Conservation (phyloP, 352 stramenopile species). For the Aphanomyces cochlioides region DNA sequence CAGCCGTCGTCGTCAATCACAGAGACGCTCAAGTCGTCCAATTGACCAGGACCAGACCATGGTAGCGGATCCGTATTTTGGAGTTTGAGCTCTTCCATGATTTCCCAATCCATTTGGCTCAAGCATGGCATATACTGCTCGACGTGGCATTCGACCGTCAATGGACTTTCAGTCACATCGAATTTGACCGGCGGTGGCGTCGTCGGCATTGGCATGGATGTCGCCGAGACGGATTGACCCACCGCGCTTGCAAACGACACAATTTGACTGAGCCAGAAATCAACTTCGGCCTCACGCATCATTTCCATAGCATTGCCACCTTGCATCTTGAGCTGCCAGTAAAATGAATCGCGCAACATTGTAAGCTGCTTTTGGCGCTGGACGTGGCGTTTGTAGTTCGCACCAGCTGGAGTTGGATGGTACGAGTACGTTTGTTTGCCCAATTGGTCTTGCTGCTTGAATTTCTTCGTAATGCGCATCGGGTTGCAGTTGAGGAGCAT, state of each 20-base stretch:
- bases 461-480: constrained; percentile 81
- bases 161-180: background rate
- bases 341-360: constrained; percentile 75
- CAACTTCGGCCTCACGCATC: constrained; percentile 57
- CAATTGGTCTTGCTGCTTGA: constrained; percentile 40
- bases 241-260: constrained; percentile 63
- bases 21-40: constrained; percentile 3
- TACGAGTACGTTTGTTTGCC: constrained; percentile 79
- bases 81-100: constrained; percentile 6
- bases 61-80: background rate
- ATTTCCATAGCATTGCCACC: constrained; percentile 63
- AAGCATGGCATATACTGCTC: constrained; percentile 1
- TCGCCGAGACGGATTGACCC: constrained; percentile 35
- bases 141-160: constrained; percentile 3
- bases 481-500: constrained; percentile 75
- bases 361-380: constrained; percentile 77
- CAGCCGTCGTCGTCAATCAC: background rate
- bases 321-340: constrained; percentile 76
- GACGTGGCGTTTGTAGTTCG: constrained; percentile 74
- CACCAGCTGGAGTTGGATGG: constrained; percentile 46
- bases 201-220: background rate
- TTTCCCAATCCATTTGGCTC: constrained; percentile 21
- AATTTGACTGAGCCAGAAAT: constrained; percentile 72
- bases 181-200: background rate
- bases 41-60: background rate